Base-by-base conservation (phyloP, 1,284 basidiomycete genomes). In the Cryptococcus sp. region DNA sequence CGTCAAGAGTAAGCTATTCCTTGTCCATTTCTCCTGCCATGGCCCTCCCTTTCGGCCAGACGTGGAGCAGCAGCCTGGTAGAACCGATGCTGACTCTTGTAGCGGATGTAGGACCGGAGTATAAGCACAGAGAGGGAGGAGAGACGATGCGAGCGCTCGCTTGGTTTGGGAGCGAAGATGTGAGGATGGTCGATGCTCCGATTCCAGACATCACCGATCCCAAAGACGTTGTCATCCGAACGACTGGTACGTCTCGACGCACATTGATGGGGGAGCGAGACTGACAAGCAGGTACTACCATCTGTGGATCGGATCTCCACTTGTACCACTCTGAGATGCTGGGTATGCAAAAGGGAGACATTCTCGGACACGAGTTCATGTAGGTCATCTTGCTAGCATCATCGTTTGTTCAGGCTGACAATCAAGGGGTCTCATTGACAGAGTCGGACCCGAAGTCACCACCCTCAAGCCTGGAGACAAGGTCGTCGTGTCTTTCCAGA, bases 291-390 rank as follows among this genome's bases (percentile, higher is more conserved):
- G n/a, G n/a, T 7, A 60, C 63, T 4, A 67, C 65, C 39, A 65
- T 67, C 50, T 67, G 65, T 40, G 62, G 86, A 83, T 61, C 79
- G 83, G 84, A 87, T 63, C 71, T 86, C 35, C 84, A 86, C 65
- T 65, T 86, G 52, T 82, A 76, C 52, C 80, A 84, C 54, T 80
- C 81, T 6, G 71, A 73, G 48, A 84, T 87, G 54, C 63, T 85
- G 55, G 75, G 80, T 5, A 60, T 88, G 38, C 79, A 70, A 65
- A 79, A 81, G 57, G 84, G 83, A 5, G 85, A 87, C 66, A 85
- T 88, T 44, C 72, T 87, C 0, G 85, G 85, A 0, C 85, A 87
- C 63, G 85, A 83, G 78, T 84, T 84, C 65, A 84, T 84, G 66
- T 65, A 52, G 38, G 60, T 54, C 25, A 6, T 26, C 22, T 35